phyloP scores from a whole-genome alignment of 805 yeast genomes.

The Candida tibetensis region DNA sequence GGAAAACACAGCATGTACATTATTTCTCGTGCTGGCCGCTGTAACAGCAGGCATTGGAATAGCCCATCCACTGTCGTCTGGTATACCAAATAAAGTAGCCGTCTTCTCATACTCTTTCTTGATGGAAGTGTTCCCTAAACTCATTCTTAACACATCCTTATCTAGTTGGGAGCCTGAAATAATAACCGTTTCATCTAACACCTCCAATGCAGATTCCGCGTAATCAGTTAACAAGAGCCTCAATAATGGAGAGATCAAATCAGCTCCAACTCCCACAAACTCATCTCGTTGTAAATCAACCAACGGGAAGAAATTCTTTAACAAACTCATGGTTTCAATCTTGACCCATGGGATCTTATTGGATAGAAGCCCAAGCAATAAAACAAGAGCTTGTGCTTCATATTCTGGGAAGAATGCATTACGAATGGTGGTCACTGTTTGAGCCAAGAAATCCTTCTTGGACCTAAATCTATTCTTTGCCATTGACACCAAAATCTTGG shows the following conservation, averaged over 20 bases:
- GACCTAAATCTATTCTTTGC: slow-evolving; percentile 79
- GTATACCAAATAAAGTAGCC: slow-evolving; percentile 90
- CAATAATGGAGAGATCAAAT: slow-evolving; percentile 83
- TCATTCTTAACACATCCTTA: slow-evolving; percentile 86
- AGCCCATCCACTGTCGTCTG: slow-evolving; percentile 96
- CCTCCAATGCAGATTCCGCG: slow-evolving; percentile 87
- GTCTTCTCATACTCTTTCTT: slow-evolving; percentile 81
- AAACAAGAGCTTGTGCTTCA: slow-evolving; percentile 71
- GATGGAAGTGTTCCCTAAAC: slow-evolving; percentile 77
- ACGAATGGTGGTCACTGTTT: slow-evolving; percentile 69
- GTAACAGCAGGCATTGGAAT: slow-evolving; percentile 93
- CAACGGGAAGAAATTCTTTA: slow-evolving; percentile 71
- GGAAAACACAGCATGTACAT: slow-evolving; percentile 92
- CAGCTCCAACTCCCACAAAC: slow-evolving; percentile 91
- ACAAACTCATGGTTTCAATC: slow-evolving; percentile 70
- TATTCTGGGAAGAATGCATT: slow-evolving; percentile 67
- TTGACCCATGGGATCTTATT: slow-evolving; percentile 80
- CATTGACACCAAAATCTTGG: slow-evolving; percentile 73
- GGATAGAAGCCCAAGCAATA: slow-evolving; percentile 73
- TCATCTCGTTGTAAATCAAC: slow-evolving; percentile 76
- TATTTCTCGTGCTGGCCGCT: slow-evolving; percentile 83
- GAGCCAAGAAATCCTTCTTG: slow-evolving; percentile 85
- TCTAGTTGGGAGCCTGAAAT: slow-evolving; percentile 92
- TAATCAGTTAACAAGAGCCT: slow-evolving; percentile 76
- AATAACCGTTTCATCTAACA: slow-evolving; percentile 76